Evolutionary conservation across 2,329 filamentous ascomycete species (phyloP).

Genomic region (Colletotrichum musicola): DNA sequence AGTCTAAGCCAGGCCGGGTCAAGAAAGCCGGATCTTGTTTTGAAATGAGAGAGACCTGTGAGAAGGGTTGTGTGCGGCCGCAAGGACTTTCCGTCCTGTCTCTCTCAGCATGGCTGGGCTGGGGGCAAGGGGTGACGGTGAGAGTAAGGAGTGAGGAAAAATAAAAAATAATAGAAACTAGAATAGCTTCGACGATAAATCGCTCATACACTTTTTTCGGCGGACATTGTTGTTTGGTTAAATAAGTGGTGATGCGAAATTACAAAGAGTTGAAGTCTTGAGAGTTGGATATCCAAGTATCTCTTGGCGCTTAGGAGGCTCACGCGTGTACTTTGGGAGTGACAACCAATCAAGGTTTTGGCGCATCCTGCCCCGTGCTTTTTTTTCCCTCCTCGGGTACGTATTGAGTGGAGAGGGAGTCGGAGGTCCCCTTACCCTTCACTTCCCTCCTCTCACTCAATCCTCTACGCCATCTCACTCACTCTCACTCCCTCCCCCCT

Average conservation of each 20-base stretch:
- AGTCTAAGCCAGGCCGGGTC: slow-evolving; percentile 31
- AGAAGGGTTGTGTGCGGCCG: slow-evolving; percentile 35
- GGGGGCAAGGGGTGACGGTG: background rate
- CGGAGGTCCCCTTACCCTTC: slow-evolving; percentile 20
- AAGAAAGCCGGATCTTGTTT: slow-evolving; percentile 24
- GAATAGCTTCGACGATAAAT: slow-evolving; percentile 23
- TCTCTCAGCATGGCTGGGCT: too few relatives aligned
- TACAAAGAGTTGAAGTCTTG: slow-evolving; percentile 37
- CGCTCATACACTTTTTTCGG: slow-evolving; percentile 31
- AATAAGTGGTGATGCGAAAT: slow-evolving; percentile 22
- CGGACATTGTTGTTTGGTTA: background rate
- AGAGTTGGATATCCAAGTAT: slow-evolving; percentile 40
- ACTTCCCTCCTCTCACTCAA: too few relatives aligned
- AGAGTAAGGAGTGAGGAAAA: too few relatives aligned
- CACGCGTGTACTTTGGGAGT: slow-evolving; percentile 33
- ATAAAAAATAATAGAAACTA: background rate
- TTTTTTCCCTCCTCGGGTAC: background rate
- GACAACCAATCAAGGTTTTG: slow-evolving; percentile 40
- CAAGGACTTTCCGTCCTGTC: background rate
- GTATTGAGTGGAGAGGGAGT: slow-evolving; percentile 6
- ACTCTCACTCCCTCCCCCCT: background rate
- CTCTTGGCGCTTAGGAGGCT: slow-evolving; percentile 35
- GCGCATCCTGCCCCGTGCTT: slow-evolving; percentile 36
- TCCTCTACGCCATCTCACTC: slow-evolving; percentile 3
- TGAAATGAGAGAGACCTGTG: slow-evolving; percentile 20